A percentile compares a stretch with the other conserved stretches of the same genome.
Evolutionary conservation across 495 filamentous ascomycete species (phyloP).

Genomic region (Pseudotulostoma volvatum): DNA sequence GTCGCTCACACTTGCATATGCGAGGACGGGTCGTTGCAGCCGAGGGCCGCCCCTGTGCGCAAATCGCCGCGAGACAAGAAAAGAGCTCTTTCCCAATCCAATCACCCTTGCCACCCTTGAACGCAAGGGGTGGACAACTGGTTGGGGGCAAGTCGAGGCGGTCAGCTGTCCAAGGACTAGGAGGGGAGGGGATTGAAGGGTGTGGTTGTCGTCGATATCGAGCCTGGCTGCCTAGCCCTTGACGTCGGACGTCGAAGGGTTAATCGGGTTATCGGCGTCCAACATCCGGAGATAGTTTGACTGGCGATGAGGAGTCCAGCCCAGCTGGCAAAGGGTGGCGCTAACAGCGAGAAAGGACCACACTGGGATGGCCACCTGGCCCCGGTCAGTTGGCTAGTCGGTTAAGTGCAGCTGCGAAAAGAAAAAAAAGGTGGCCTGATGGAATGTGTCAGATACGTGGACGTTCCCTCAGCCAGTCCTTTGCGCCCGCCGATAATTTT

Average conservation of each 20-base stretch:
- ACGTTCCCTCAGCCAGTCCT: conserved; percentile 3
- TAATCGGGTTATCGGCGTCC: too few species aligned
- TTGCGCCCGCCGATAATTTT: background rate
- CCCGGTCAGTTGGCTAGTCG: background rate
- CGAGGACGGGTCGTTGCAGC: conserved; percentile 6
- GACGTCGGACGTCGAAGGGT: too few species aligned
- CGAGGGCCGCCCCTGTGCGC: conserved; percentile 2
- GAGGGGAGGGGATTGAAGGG: conserved; percentile 1
- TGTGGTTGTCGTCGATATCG: too few species aligned
- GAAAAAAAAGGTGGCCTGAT: background rate
- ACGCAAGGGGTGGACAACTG: background rate
- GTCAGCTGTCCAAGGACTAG: background rate
- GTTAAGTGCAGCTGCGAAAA: background rate
- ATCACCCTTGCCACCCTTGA: background rate
- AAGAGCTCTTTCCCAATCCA: background rate
- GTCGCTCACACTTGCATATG: conserved; percentile 4
- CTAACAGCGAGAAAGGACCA: background rate
- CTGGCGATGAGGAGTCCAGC: background rate
- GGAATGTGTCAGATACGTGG: conserved; percentile 3
- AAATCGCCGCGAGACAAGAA: conserved; percentile 2
- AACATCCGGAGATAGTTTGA: background rate
- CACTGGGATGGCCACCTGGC: background rate
- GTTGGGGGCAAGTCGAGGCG: background rate
- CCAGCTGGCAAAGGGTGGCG: background rate
- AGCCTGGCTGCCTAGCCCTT: too few species aligned